Base-by-base conservation (phyloP, 2,329 filamentous ascomycete species). In the Atkinsonella hypoxylon region DNA sequence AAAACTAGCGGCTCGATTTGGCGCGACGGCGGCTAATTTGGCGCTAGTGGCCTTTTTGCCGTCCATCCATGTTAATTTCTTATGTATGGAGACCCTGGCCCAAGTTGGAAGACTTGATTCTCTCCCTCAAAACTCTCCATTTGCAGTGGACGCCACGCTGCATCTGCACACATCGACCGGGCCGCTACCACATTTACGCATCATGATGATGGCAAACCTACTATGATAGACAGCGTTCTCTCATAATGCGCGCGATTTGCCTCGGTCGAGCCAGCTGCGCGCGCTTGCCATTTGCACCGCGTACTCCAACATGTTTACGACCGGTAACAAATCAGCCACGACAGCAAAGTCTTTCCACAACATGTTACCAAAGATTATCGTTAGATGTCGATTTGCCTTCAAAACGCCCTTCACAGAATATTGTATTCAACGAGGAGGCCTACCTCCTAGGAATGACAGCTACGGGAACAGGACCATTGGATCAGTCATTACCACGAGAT, bases 181-280 rank as follows among this genome's bases (percentile, higher is more conserved):
- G 20, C 10, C 36, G 2, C 0, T 1, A 15, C 34, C 5, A 18
- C 40, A 36, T 49, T 39, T 41, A 20, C 40, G n/a, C 40, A 38
- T 31, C 39, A 38, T 43, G 40, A 49, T 7, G 7, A 26, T 26
- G 26, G 26, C 26, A 26, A 26, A 8, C 1, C 26, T 26, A 26
- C 4, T 26, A 26, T 26, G 26, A 26, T 26, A 26, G 20, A 46
- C 8, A 39, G 15, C 32, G 34, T 12, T 15, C 10, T 12, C 47
- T 10, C 31, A 43, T 56, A 52, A 61, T 63, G 59, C 53, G 53
- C 53, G 52, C 53, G 53, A 60, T 56, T 51, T 54, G 54, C 40
- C 54, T 58, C 47, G 57, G 53, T 51, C 60, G 60, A 50, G 54
- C 57, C 51, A 57, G 53, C 53, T 55, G 54, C 51, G 45, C 53